Base-by-base conservation (phyloP, 352 stramenopile genomes). In the Pilasporangium apinafurcum region DNA sequence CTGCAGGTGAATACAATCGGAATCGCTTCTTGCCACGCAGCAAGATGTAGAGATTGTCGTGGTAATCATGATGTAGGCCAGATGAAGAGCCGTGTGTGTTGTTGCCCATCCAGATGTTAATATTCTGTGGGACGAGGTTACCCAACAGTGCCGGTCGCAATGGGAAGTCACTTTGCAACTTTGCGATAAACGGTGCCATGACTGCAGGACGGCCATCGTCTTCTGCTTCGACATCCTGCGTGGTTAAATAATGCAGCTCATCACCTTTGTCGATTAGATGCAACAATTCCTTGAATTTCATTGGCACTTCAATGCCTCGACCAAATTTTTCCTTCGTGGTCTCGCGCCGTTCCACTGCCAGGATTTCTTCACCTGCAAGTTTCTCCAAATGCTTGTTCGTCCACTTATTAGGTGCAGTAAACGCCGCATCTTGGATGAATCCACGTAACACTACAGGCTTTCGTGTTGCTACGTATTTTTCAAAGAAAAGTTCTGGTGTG, bases 21-120 rank as follows among this genome's bases (percentile, higher is more conserved):
- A 99, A 98, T 14, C 58, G 66, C 66, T 99, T 99, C 39, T 67
- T 79, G 18, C 96, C 96, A 26, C 78, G 64, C 30, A 98, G 53
- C 18, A 99, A 37, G 32, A 98, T 80, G 68, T 99, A 99, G 21
- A 99, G 56, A 57, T 99, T 99, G 73, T 99, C 96, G 62, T 99
- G 96, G 81, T 97, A 98, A 64, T 99, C 96, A 55, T 99, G 96
- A 66, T 99, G 96, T 26, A 99, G 73, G 1, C 96, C 96, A 9
- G 75, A 90, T 10, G 73, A 94, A 20, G 75, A 92, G 8, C 75
- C 82, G 32, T 78, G 70, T 55, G 65, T 71, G 53, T 79, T 91
- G 56, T 86, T 85, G 16, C 95, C 95, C 77, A 98, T 97, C 96
- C 96, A 99, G 43, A 99, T 65, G 69, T 99, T 98, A 54, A 98